Evolutionary conservation across 1,284 basidiomycete genomes (phyloP).

Genomic region (Heliocybe sulcata): DNA sequence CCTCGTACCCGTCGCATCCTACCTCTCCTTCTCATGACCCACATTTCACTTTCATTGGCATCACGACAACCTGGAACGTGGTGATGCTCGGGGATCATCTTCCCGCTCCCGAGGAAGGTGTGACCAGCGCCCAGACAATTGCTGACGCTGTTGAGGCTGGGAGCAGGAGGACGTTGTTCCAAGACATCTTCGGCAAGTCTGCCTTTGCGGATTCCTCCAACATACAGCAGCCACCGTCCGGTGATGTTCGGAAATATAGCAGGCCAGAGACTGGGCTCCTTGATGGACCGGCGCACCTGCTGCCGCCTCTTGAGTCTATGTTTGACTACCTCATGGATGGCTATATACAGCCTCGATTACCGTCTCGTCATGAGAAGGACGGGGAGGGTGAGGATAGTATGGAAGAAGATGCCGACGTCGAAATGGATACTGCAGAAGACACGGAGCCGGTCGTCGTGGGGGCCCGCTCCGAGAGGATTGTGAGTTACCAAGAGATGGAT

Average conservation of each 20-base stretch:
- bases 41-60: constrained; percentile 53
- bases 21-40: constrained; percentile 18
- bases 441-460: constrained; percentile 17
- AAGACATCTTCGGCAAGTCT: constrained; percentile 78
- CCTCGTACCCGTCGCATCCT: constrained; percentile 29
- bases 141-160: constrained; percentile 19
- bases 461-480: constrained; percentile 24
- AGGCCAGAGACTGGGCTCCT: constrained; percentile 48
- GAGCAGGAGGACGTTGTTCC: constrained; percentile 61
- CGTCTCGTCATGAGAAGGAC: constrained; percentile 7
- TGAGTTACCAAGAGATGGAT: constrained; percentile 39
- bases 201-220: constrained; percentile 35
- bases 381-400: constrained; percentile 15
- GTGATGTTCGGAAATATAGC: constrained; percentile 13
- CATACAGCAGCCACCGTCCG: constrained; percentile 5
- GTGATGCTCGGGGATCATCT: constrained; percentile 57
- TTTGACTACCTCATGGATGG: constrained; percentile 70
- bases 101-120: constrained; percentile 30
- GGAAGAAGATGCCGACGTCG: constrained; percentile 40
- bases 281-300: constrained; percentile 70
- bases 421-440: constrained; percentile 23
- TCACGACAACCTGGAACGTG: constrained; percentile 59
- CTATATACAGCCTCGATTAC: constrained; percentile 40
- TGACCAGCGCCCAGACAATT: constrained; percentile 37
- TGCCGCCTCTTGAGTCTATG: constrained; percentile 70